Evolutionary conservation across 1,139 yeast genomes (phyloP).

Genomic region (Meyerozyma carpophila): DNA sequence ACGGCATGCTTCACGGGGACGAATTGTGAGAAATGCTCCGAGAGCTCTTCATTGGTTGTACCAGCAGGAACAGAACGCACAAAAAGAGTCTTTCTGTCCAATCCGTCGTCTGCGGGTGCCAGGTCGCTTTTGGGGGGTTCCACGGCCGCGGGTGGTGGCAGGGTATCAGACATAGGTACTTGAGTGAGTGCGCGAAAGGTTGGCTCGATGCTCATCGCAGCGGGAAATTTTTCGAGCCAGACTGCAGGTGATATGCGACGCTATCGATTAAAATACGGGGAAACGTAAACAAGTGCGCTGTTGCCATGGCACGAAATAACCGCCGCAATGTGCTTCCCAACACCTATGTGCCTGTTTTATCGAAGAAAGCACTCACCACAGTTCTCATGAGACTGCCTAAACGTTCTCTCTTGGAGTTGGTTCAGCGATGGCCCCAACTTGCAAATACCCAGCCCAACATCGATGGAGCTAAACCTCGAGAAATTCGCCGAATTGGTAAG

Average conservation of each 20-base stretch:
- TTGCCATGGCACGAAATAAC: background rate
- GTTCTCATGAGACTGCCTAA: slow-evolving; percentile 29
- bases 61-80: slow-evolving; percentile 78
- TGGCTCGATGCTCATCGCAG: slow-evolving; percentile 1
- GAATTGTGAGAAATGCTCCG: slow-evolving; percentile 82
- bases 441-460: slow-evolving; percentile 34
- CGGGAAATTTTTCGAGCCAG: background rate
- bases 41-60: slow-evolving; percentile 75
- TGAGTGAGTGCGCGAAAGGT: background rate
- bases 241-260: slow-evolving; percentile 1
- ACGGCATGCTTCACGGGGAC: slow-evolving; percentile 96
- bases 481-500: background rate
- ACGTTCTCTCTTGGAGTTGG: slow-evolving; percentile 29
- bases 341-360: slow-evolving; percentile 33
- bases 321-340: slow-evolving; percentile 30
- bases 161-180: background rate
- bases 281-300: slow-evolving; percentile 2
- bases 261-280: slow-evolving; percentile 2
- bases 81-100: slow-evolving; percentile 67
- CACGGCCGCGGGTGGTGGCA: slow-evolving; percentile 1
- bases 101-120: slow-evolving; percentile 22
- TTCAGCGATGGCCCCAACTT: slow-evolving; percentile 31
- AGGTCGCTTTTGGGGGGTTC: slow-evolving; percentile 4
- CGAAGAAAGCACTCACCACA: slow-evolving; percentile 16
- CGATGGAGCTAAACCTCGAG: slow-evolving; percentile 9